Percentiles rank a stretch among this genome's conserved stretches.
Evolutionary conservation across 2,329 filamentous ascomycete genomes (phyloP).

Genomic region (Alternaria rosae): DNA sequence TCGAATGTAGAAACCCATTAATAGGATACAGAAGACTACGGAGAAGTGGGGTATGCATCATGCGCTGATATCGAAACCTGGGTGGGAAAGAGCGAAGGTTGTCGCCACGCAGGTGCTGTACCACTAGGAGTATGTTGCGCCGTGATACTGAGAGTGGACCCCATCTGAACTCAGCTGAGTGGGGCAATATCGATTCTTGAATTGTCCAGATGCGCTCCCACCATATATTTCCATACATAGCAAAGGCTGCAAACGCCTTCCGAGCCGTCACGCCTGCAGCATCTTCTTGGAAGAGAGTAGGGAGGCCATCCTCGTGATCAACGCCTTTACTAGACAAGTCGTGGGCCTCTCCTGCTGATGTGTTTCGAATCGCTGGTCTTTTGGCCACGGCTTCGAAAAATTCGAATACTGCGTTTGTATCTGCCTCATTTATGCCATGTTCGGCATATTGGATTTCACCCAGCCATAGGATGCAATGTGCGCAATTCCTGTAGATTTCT

Average conservation of each 20-base stretch:
- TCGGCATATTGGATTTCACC: slow-evolving; percentile 21
- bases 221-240: slow-evolving; percentile 29
- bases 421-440: background rate
- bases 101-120: slow-evolving; percentile 10
- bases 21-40: slow-evolving; percentile 24
- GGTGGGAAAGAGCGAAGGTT: background rate
- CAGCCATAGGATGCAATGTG: slow-evolving; percentile 33
- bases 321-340: background rate
- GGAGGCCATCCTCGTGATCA: background rate
- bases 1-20: slow-evolving; percentile 17
- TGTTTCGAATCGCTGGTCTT: background rate
- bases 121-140: background rate
- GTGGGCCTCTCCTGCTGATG: background rate
- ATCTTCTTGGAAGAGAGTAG: background rate
- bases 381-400: background rate
- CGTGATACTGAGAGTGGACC: slow-evolving; percentile 11
- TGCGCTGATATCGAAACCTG: background rate
- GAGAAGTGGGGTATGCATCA: slow-evolving; percentile 11
- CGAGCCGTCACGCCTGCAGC: slow-evolving; percentile 1
- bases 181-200: slow-evolving; percentile 26
- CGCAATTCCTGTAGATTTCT: slow-evolving; percentile 32
- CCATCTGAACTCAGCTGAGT: slow-evolving; percentile 17
- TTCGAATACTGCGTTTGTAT: background rate
- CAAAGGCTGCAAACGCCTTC: slow-evolving; percentile 18
- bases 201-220: slow-evolving; percentile 31